A percentile compares a stretch with the other conserved stretches of the same genome.
phyloP scores from a whole-genome alignment of 306 rosid species.

The Cucurbita argyrosperma region DNA sequence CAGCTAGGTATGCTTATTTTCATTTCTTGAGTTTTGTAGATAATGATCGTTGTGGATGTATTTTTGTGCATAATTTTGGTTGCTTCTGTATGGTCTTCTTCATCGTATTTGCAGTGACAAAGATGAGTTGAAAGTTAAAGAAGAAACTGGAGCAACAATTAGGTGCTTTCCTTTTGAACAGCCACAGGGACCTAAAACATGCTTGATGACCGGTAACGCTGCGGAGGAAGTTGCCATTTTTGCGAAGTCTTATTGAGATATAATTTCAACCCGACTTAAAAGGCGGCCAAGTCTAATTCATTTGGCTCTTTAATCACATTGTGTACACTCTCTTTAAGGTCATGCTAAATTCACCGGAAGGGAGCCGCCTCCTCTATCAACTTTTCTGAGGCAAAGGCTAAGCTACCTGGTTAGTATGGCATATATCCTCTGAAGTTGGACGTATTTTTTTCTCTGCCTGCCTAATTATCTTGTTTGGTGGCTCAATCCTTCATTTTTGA shows the following conservation, averaged over 20 bases:
- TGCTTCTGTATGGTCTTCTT: neutral
- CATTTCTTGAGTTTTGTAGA: neutral
- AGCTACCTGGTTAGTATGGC: neutral
- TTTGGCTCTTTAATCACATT: neutral
- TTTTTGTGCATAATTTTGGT: neutral
- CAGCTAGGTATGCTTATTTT: constrained; percentile 57
- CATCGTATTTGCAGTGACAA: constrained; percentile 37
- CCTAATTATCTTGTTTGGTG: neutral
- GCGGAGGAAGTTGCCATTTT: constrained; percentile 88
- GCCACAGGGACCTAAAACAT: constrained; percentile 42
- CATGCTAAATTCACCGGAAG: neutral
- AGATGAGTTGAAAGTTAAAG: constrained; percentile 77
- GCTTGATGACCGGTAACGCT: constrained; percentile 55
- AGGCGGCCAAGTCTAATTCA: neutral
- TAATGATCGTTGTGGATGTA: neutral
- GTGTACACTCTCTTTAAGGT: neutral
- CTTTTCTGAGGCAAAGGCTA: neutral
- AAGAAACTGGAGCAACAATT: constrained; percentile 93
- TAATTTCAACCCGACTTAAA: neutral
- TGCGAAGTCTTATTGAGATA: constrained; percentile 62
- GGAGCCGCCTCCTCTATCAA: neutral
- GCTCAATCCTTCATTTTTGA: neutral
- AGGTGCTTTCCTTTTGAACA: constrained; percentile 92
- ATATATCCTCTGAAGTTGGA: neutral
- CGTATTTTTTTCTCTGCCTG: neutral